Conservation (phyloP, 495 filamentous ascomycete species). For the Trichoderma erinaceum region DNA sequence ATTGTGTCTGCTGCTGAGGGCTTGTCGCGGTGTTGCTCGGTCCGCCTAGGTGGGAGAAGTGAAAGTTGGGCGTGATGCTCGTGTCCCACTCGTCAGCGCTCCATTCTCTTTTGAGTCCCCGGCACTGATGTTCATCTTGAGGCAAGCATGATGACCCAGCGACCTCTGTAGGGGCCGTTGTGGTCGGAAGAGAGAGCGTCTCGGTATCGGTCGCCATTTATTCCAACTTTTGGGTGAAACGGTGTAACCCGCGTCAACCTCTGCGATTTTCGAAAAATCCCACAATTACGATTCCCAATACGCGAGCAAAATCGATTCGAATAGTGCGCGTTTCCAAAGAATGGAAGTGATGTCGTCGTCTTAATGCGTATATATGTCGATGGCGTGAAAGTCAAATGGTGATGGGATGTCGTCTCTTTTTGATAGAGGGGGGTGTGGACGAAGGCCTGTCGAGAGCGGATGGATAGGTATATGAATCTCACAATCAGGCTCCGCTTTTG, state of each 20-base stretch:
- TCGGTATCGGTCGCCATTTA: slow-evolving; percentile 11
- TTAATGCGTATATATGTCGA: not conserved
- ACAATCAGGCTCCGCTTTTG: slow-evolving; percentile 12
- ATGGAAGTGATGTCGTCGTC: not conserved
- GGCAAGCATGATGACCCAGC: slow-evolving; percentile 1
- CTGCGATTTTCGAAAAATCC: not conserved
- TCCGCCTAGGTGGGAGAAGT: not conserved
- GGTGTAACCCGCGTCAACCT: not conserved
- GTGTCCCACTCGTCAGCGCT: slow-evolving; percentile 1
- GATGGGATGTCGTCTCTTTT: slow-evolving; percentile 11
- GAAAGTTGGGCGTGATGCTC: not conserved
- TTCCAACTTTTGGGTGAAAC: not conserved
- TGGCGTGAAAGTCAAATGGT: not conserved
- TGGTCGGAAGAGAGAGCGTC: slow-evolving; percentile 11
- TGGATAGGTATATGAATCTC: slow-evolving; percentile 12
- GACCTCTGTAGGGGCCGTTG: slow-evolving; percentile 9
- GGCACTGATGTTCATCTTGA: not conserved
- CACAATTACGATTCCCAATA: not conserved
- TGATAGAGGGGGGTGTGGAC: not conserved
- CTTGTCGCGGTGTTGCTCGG: slow-evolving; percentile 4
- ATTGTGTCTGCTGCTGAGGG: slow-evolving; percentile 4
- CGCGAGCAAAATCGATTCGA: not conserved
- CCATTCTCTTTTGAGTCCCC: not conserved
- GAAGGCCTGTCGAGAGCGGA: slow-evolving; percentile 10
- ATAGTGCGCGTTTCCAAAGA: not conserved